Conservation (phyloP, 352 stramenopile species). For the Thraustotheca clavata region DNA sequence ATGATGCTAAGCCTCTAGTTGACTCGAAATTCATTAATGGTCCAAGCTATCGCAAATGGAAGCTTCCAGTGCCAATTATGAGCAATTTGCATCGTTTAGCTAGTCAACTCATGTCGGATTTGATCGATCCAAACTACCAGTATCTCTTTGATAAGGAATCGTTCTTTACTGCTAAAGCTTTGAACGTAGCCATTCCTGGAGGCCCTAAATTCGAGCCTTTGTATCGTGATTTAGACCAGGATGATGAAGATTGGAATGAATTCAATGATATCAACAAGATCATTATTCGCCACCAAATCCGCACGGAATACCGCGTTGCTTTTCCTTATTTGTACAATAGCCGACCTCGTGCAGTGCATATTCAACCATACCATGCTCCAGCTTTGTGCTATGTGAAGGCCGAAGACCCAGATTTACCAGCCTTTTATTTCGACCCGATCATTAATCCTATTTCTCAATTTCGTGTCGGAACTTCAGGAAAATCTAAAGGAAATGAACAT, state of each 20-base stretch:
- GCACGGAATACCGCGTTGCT: constrained; percentile 98
- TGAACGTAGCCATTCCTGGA: constrained; percentile 98
- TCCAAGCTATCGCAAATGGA: constrained; percentile 95
- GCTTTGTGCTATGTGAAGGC: constrained; percentile 96
- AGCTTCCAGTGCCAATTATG: constrained; percentile 96
- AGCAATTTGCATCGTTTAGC: constrained; percentile 96
- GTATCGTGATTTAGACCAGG: constrained; percentile 95
- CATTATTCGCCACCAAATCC: constrained; percentile 98
- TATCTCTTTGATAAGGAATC: constrained; percentile 93
- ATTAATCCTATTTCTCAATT: constrained; percentile 98
- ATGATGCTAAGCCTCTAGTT: constrained; percentile 93
- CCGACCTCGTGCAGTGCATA: constrained; percentile 90
- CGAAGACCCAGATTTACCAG: constrained; percentile 91
- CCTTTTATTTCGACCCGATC: constrained; percentile 96
- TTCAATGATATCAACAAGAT: constrained; percentile 99
- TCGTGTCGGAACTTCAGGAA: constrained; percentile 61
- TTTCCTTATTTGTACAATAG: constrained; percentile 99
- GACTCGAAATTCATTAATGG: constrained; percentile 95
- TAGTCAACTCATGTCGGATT: constrained; percentile 93
- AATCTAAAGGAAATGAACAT: constrained; percentile 40
- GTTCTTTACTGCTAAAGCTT: constrained; percentile 99
- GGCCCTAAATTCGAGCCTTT: constrained; percentile 99
- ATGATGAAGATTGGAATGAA: constrained; percentile 99
- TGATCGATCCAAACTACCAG: constrained; percentile 95
- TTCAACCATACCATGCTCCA: constrained; percentile 95